These are phyloP conservation scores for Akanthomyces lecanii DNA, from an alignment of 2,329 filamentous ascomycete genomes.

Conservation along the genomic window DNA sequence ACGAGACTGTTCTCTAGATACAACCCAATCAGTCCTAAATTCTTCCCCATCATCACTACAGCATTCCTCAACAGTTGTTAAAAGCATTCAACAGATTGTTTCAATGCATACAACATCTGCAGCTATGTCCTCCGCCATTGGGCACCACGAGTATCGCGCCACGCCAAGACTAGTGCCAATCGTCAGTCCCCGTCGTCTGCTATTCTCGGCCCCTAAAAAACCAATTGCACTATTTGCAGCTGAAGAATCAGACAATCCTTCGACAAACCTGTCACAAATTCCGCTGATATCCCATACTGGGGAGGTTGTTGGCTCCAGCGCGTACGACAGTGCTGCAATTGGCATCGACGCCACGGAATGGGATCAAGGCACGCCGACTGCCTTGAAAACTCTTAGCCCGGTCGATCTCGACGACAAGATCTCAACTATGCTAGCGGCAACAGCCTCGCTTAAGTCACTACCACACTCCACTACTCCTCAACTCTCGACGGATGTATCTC, in stretches of 20 bases:
- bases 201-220: background rate
- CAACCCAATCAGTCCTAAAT: background rate
- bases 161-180: background rate
- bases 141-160: background rate
- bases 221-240: background rate
- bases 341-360: background rate
- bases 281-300: background rate
- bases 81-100: background rate
- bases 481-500: conserved; percentile 4
- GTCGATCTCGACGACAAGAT: conserved; percentile 28
- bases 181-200: background rate
- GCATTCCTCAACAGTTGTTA: background rate
- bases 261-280: background rate
- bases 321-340: background rate
- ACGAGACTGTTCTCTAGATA: background rate
- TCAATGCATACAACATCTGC: background rate
- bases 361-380: background rate
- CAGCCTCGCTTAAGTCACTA: conserved; percentile 31
- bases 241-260: background rate
- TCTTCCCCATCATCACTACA: background rate
- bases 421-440: conserved; percentile 34
- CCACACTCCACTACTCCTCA: conserved; percentile 19
- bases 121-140: background rate
- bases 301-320: too few relatives aligned
- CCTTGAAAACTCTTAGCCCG: background rate